Evolutionary conservation across 306 rosid genomes (phyloP), one percentile per base, ranked within the genome.

Genomic region (Biancaea sappan): DNA sequence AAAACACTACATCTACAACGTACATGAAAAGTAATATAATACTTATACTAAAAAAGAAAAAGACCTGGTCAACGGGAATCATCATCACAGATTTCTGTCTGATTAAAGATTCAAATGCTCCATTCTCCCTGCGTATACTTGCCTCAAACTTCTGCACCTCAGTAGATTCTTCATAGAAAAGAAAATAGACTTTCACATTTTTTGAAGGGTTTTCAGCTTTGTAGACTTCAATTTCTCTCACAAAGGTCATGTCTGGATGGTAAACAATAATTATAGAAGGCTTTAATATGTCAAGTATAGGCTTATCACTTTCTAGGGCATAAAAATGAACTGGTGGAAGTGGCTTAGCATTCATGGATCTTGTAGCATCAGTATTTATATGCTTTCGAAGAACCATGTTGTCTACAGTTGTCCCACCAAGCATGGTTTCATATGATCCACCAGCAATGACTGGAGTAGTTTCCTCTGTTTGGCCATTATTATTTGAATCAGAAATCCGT

Each of bases 51-150:
- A 29, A 28, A 25, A 40, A 58, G 53, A 9, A 56, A 34, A 18
- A 47, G 34, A 91, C 98, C 98, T 87, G 98, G 75, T 94, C 94
- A 78, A 88, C 89, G 56, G 97, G 95, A 79, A 94, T 90, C 88
- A 91, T 91, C 98, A 94, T 94, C 89, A 90, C 78, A 72, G 97
- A 94, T 79, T 94, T 94, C 85, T 91, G 98, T 82, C 98, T 84
- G 66, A 91, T 94, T 79, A 94, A 82, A 80, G 98, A 94, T 88
- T 94, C 98, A 83, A 94, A 94, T 52, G 97, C 98, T 51, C 90
- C 94, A 78, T 94, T 94, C 83, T 94, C 98, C 83, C 89, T 84
- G 53, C 96, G 88, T 68, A 94, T 90, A 79, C 96, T 91, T 4
- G 98, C 97, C 86, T 91, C 93, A 72, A 91, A 91, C 81, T 91